Conservation (phyloP, 2,329 filamentous ascomycete species). For the Sphaerulina populicola region DNA sequence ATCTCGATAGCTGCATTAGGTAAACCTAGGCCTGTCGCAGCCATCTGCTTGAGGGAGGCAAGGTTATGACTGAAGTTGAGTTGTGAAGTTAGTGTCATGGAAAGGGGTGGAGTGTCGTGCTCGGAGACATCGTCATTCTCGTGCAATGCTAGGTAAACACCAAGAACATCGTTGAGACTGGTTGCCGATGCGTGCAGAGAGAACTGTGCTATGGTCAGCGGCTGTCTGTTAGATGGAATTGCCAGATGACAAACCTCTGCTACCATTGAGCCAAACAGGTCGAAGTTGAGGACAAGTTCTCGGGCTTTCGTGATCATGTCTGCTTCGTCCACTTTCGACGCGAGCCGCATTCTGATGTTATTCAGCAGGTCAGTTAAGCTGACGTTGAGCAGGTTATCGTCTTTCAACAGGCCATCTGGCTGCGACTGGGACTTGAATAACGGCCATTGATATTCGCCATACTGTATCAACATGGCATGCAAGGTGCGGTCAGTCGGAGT, state of each 20-base stretch:
- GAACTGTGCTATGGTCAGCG: slow-evolving; percentile 27
- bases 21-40: slow-evolving; percentile 50
- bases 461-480: slow-evolving; percentile 48
- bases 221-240: not conserved
- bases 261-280: slow-evolving; percentile 48
- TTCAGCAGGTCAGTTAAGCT: slow-evolving; percentile 49
- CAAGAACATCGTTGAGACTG: slow-evolving; percentile 50
- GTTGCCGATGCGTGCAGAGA: slow-evolving; percentile 43
- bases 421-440: slow-evolving; percentile 50
- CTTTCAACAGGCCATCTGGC: slow-evolving; percentile 49
- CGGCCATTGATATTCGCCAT: slow-evolving; percentile 49
- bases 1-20: slow-evolving; percentile 30
- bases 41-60: slow-evolving; percentile 45
- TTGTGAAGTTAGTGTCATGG: slow-evolving; percentile 47
- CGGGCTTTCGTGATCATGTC: slow-evolving; percentile 50
- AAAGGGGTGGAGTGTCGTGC: slow-evolving; percentile 48
- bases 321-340: slow-evolving; percentile 44
- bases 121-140: slow-evolving; percentile 48
- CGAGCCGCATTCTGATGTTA: slow-evolving; percentile 41
- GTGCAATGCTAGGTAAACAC: slow-evolving; percentile 51
- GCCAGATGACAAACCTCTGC: slow-evolving; percentile 42
- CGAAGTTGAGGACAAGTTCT: slow-evolving; percentile 50
- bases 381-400: slow-evolving; percentile 47
- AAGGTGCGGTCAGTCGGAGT: slow-evolving; percentile 33
- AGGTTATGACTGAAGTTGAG: slow-evolving; percentile 48